Conservation (phyloP, 2,329 filamentous ascomycete species). For the Aspergillus glaucus region DNA sequence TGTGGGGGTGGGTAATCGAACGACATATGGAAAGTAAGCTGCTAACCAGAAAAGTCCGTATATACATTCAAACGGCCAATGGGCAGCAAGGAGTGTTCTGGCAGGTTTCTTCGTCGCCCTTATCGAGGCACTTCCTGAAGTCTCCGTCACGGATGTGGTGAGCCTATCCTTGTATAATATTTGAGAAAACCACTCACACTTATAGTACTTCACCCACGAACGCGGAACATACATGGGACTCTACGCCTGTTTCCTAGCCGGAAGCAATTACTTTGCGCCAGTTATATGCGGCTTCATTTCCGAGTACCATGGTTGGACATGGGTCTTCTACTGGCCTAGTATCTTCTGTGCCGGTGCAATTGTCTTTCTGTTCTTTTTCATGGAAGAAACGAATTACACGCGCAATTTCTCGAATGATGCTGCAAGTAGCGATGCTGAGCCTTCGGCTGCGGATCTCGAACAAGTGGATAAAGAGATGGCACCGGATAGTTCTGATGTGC, state of each 20-base stretch:
- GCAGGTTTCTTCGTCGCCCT: conserved; percentile 37
- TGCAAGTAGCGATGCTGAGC: neutral
- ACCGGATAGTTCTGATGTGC: conserved; percentile 1
- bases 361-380: conserved; percentile 48
- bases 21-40: neutral
- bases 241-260: conserved; percentile 36
- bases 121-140: conserved; percentile 37
- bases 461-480: conserved; percentile 16
- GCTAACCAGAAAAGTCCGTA: conserved; percentile 21
- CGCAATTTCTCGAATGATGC: conserved; percentile 14
- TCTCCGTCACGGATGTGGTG: conserved; percentile 38
- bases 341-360: conserved; percentile 44
- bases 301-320: conserved; percentile 42
- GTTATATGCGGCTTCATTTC: conserved; percentile 44
- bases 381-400: conserved; percentile 51
- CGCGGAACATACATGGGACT: conserved; percentile 37
- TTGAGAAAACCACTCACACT: neutral
- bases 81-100: conserved; percentile 34
- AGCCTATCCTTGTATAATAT: conserved; percentile 6
- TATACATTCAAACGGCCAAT: conserved; percentile 28
- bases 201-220: conserved; percentile 38
- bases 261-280: conserved; percentile 40
- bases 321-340: conserved; percentile 47
- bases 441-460: conserved; percentile 7
- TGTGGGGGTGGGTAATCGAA: conserved; percentile 25